A percentile compares a stretch with the other conserved stretches of the same genome.
phyloP scores from a whole-genome alignment of 2,329 filamentous ascomycete genomes.

The Juglanconis juglandina region DNA sequence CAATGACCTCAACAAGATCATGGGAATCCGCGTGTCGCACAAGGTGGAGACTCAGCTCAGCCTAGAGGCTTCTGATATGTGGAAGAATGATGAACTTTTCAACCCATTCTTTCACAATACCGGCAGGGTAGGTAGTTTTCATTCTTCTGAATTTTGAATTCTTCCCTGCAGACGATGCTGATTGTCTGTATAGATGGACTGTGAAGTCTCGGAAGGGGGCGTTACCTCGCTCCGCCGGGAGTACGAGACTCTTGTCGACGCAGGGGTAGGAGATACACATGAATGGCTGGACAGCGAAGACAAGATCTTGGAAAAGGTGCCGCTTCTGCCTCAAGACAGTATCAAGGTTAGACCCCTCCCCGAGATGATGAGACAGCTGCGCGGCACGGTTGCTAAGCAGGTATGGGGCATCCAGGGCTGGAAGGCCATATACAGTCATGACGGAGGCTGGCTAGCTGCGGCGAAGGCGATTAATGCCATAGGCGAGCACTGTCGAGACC shows the following conservation, averaged over 20 bases:
- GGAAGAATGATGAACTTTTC: slow-evolving; percentile 41
- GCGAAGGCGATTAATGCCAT: slow-evolving; percentile 45
- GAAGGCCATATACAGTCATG: slow-evolving; percentile 41
- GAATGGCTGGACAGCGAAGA: slow-evolving; percentile 42
- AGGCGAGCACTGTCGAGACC: slow-evolving; percentile 33
- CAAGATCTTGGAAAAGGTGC: slow-evolving; percentile 38
- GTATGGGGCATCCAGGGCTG: slow-evolving; percentile 30
- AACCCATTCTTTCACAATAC: slow-evolving; percentile 42
- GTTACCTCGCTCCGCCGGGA: slow-evolving; percentile 30
- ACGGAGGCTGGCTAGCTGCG: slow-evolving; percentile 46
- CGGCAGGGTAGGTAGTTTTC: slow-evolving; percentile 31
- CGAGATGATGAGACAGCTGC: neutral
- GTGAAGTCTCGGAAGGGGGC: slow-evolving; percentile 29
- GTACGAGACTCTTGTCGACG: slow-evolving; percentile 34
- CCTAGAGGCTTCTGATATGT: slow-evolving; percentile 34
- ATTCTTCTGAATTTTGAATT: neutral
- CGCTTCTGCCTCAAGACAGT: slow-evolving; percentile 35
- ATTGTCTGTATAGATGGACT: slow-evolving; percentile 25
- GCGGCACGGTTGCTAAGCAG: neutral
- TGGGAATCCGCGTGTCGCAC: slow-evolving; percentile 34
- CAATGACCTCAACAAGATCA: slow-evolving; percentile 46
- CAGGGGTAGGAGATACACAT: slow-evolving; percentile 37
- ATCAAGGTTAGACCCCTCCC: slow-evolving; percentile 29
- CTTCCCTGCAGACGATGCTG: neutral
- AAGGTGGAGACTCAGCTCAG: slow-evolving; percentile 30